Evolutionary conservation across 257 asterid genomes (phyloP), one percentile per base, ranked within the genome.

Genomic region (Fraxinus quadrangulata): DNA sequence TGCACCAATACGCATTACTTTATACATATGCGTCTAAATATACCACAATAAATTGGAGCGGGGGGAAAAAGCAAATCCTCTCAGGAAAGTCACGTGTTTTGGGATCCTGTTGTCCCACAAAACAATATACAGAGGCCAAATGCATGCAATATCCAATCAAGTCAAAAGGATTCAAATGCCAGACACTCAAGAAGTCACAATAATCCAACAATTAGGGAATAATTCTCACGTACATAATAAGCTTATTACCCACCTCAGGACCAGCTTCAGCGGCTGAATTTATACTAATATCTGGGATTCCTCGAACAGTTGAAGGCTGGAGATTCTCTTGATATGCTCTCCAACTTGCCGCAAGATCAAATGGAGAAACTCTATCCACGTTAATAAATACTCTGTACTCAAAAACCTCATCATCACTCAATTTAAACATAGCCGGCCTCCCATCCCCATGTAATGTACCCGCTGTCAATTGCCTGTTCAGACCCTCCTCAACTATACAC

Each of bases 321-420:
- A 94, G 89, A 84, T 95, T 93, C 82, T 95, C 98, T 86, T 87
- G 94, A 85, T 90, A 95, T 4, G 97, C 96, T 77, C 99, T 92
- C 99, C 99, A 95, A 86, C 99, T 95, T 1, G 98, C 98, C 3
- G 99, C 98, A 72, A 95, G 98, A 86, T 95, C 98, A 82, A 95
- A 93, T 0, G 99, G 99, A 0, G 99, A 95, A 76, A 93, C 94
- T 76, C 97, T 88, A 72, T 87, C 97, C 4, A 96, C 97, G 81
- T 90, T 88, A 81, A 89, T 88, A 78, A 86, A 87, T 71, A 95
- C 98, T 78, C 79, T 86, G 83, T 92, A 93, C 86, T 93, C 98
- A n/a, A 88, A 87, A 83, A 85, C 67, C 74, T 89, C 99, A 37
- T 89, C 98, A 6, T 72, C 85, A 4, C 78, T 83, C 83, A 90